These are phyloP conservation scores for Nectriaceae sp. DNA, from an alignment of 2,329 filamentous ascomycete genomes.

Conservation along the genomic window DNA sequence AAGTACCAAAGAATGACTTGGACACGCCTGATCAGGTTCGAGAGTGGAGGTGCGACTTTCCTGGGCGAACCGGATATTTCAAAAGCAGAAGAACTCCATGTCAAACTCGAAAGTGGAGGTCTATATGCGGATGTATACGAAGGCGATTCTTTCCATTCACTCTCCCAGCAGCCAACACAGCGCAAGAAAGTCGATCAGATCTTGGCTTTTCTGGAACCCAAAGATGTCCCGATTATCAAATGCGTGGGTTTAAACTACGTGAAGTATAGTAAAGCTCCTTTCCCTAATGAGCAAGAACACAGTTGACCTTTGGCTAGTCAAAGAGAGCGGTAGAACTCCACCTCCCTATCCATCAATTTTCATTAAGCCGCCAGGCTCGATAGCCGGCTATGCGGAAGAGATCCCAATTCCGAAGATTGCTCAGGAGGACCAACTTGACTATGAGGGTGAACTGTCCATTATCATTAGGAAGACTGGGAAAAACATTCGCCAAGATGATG, in stretches of 20 bases:
- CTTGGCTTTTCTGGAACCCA: conserved; percentile 27
- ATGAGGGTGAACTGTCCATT: conserved; percentile 51
- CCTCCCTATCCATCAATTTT: conserved; percentile 16
- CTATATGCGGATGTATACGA: too few relatives aligned
- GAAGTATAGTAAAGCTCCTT: conserved; percentile 15
- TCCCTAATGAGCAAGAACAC: background rate
- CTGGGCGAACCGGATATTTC: too few relatives aligned
- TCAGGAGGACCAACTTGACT: conserved; percentile 43
- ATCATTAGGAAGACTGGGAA: conserved; percentile 50
- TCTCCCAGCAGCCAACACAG: too few relatives aligned
- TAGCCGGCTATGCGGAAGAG: conserved; percentile 12
- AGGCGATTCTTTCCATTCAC: too few relatives aligned
- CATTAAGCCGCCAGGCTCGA: conserved; percentile 19
- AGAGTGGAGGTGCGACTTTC: too few relatives aligned
- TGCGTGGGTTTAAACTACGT: conserved; percentile 26
- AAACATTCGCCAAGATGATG: conserved; percentile 48
- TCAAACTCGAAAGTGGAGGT: too few relatives aligned
- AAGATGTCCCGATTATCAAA: conserved; percentile 33
- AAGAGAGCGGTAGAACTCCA: conserved; percentile 1
- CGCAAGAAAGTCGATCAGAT: background rate
- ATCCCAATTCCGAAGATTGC: conserved; percentile 39
- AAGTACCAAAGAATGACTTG: too few relatives aligned
- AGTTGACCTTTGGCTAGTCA: background rate
- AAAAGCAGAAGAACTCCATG: too few relatives aligned
- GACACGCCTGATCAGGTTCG: too few relatives aligned